Evolutionary conservation across 2,329 filamentous ascomycete genomes (phyloP).

Genomic region (Ampelomyces quisqualis): DNA sequence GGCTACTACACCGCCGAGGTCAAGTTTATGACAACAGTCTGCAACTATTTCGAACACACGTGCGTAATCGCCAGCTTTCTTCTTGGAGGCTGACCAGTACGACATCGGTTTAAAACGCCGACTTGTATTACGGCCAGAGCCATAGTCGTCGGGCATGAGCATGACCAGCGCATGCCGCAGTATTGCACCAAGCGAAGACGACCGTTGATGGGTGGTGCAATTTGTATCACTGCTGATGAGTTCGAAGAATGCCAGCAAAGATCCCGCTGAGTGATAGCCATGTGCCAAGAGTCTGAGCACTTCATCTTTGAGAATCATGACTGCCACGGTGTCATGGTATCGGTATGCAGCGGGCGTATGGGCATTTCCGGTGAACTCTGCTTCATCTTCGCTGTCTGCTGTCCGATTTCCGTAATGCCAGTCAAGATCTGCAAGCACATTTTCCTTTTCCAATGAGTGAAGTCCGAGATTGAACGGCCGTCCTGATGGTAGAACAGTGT

Average conservation of each 20-base stretch:
- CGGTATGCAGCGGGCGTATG: conserved; percentile 22
- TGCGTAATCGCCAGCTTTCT: no score
- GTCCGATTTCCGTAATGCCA: conserved; percentile 16
- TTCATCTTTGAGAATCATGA: conserved; percentile 1
- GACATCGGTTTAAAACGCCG: no score
- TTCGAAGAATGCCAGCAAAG: neutral
- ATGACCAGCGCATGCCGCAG: no score
- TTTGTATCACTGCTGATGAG: conserved; percentile 1
- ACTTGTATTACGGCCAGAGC: no score
- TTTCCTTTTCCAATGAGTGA: neutral
- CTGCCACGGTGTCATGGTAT: conserved; percentile 29
- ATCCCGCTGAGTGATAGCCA: neutral
- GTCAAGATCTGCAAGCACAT: conserved; percentile 2
- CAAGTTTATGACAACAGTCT: no score
- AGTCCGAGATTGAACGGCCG: neutral
- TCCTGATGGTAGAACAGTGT: conserved; percentile 13
- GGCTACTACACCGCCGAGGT: neutral
- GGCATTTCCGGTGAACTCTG: conserved; percentile 9
- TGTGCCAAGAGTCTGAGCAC: neutral
- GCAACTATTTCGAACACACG: no score
- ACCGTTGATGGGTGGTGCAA: neutral
- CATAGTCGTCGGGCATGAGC: no score
- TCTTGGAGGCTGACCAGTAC: no score
- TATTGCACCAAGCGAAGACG: no score
- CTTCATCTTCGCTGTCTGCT: conserved; percentile 32